These are phyloP conservation scores for Exidia glandulosa DNA, from an alignment of 768 basidiomycete species.

Conservation along the genomic window DNA sequence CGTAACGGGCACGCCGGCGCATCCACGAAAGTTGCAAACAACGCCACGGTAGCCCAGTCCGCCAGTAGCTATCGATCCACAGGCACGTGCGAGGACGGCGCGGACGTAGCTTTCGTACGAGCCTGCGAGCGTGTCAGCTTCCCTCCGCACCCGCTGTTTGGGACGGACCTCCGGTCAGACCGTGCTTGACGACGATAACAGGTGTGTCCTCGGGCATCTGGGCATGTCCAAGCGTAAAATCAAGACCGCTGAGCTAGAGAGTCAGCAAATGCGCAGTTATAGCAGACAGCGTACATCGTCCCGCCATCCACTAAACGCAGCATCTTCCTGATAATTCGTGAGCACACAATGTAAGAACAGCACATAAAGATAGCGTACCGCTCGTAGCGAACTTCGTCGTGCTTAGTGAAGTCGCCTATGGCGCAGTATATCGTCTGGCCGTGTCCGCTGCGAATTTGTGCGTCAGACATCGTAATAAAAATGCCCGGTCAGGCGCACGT, in stretches of 20 bases:
- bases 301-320: slow-evolving; percentile 31
- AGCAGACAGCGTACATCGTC: slow-evolving; percentile 24
- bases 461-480: neutral
- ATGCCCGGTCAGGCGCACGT: slow-evolving; percentile 12
- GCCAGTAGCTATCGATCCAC: slow-evolving; percentile 58
- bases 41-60: slow-evolving; percentile 85
- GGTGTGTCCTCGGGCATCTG: slow-evolving; percentile 29
- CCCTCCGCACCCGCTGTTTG: slow-evolving; percentile 7
- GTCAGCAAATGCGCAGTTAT: slow-evolving; percentile 4
- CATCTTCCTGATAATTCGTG: slow-evolving; percentile 16
- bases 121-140: slow-evolving; percentile 29
- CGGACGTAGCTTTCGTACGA: slow-evolving; percentile 88
- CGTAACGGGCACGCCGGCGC: slow-evolving; percentile 78
- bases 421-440: slow-evolving; percentile 27
- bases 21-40: slow-evolving; percentile 89
- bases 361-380: slow-evolving; percentile 13
- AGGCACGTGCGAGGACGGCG: slow-evolving; percentile 64
- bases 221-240: neutral
- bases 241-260: neutral
- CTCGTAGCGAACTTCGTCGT: slow-evolving; percentile 26
- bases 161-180: slow-evolving; percentile 31
- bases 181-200: slow-evolving; percentile 31
- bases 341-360: neutral
- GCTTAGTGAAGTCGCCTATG: slow-evolving; percentile 25
- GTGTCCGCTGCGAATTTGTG: slow-evolving; percentile 18